Percentiles rank a stretch among this genome's conserved stretches.
phyloP scores from a whole-genome alignment of 139 green algal species.

The Chlorella sp. region DNA sequence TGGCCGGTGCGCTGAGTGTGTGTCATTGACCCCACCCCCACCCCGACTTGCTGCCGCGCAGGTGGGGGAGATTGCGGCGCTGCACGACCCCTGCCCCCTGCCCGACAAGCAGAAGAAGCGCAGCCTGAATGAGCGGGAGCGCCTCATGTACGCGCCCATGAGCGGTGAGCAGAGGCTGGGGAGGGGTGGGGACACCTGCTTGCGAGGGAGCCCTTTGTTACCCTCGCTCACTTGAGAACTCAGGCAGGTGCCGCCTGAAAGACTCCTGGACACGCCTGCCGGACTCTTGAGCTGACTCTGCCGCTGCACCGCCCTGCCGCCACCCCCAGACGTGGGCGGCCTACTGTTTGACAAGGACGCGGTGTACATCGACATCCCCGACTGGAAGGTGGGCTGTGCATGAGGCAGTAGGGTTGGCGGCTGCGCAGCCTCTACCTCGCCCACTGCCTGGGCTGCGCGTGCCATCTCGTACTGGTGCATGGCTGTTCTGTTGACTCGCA shows the following conservation, averaged over 20 bases:
- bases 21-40: too few species aligned
- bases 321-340: slow-evolving; percentile 71
- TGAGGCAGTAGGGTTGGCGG: not conserved
- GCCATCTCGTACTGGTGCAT: too few species aligned
- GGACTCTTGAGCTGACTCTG: too few species aligned
- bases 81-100: slow-evolving; percentile 97
- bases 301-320: not conserved
- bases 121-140: slow-evolving; percentile 86
- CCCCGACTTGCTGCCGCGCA: not conserved
- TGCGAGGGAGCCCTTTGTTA: not conserved
- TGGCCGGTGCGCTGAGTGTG: too few species aligned
- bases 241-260: not conserved
- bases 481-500: not conserved
- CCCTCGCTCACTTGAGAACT: not conserved
- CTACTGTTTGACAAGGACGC: slow-evolving; percentile 98
- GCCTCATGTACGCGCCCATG: slow-evolving; percentile 97
- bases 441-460: too few species aligned
- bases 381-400: slow-evolving; percentile 89
- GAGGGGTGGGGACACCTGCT: not conserved
- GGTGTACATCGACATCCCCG: slow-evolving; percentile 97
- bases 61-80: slow-evolving; percentile 68
- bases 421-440: too few species aligned
- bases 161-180: slow-evolving; percentile 56
- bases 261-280: not conserved
- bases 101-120: slow-evolving; percentile 78